Evolutionary conservation across 2,329 filamentous ascomycete genomes (phyloP), one percentile per base, ranked within the genome.

Genomic region (Pseudocercospora fuligena): DNA sequence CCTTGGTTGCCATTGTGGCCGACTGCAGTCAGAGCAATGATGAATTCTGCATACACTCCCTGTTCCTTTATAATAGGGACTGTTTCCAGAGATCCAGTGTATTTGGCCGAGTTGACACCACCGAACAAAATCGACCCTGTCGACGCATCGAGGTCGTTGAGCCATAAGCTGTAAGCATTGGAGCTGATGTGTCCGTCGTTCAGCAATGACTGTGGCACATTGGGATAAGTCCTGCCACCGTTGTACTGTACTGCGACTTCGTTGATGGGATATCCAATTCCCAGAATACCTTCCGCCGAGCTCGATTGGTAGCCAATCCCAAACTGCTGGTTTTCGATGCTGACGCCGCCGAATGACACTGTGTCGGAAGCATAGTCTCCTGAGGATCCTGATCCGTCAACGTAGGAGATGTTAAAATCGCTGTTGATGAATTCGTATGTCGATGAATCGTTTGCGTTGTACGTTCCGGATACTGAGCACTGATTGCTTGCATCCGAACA

Each of bases 371-470:
- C 92, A 77, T 97, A 97, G 78, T 95, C 91, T 36, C 94, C 93
- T 1, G 81, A 78, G 0, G 93, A 91, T 5, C 89, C 88, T 0
- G 91, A 91, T 54, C 92, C 92, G 79, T 97, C 93, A 47, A 91
- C 90, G 72, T 97, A 97, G 1, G 89, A 89, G 70, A 97, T 97
- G 80, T 94, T 94, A 82, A 97, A 97, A 67, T 88, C 84, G 74
- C 87, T 89, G 69, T 88, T 89, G 63, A 97, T 79, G 75, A 89
- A 93, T 36, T 84, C 74, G 78, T 94, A 94, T 1, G 92, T 92
- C 1, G 91, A 92, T 0, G 93, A 97, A 0, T 83, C 79, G 76
- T 91, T 90, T 47, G 91, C 85, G 51, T 80, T 78, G 78, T 93
- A 97, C 1, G 88, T 88, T 14, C 92, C 92, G 0, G 87, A 85